Evolutionary conservation across 169 alveolate species (phyloP).

Genomic region (Babesia ovata): DNA sequence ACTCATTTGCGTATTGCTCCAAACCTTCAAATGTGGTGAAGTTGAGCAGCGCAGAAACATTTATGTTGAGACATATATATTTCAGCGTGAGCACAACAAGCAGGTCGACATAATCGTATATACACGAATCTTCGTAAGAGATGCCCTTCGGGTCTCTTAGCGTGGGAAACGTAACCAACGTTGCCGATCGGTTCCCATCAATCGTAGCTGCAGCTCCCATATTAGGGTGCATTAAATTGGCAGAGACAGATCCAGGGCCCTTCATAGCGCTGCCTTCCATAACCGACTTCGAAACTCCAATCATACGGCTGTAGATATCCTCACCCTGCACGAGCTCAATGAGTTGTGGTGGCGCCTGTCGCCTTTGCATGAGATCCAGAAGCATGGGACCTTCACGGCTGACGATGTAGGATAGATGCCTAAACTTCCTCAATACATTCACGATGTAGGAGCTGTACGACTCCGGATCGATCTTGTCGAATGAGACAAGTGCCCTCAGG

Average conservation of each 20-base stretch:
- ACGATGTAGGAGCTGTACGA: slow-evolving; percentile 39
- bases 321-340: slow-evolving; percentile 52
- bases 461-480: slow-evolving; percentile 26
- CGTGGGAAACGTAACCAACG: slow-evolving; percentile 42
- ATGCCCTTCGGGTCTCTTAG: slow-evolving; percentile 37
- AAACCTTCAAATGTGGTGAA: slow-evolving; percentile 43
- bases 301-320: slow-evolving; percentile 13
- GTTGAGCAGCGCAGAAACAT: slow-evolving; percentile 32
- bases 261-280: neutral
- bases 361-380: slow-evolving; percentile 62
- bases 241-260: neutral
- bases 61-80: slow-evolving; percentile 59
- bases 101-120: slow-evolving; percentile 63
- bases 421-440: slow-evolving; percentile 44
- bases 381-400: slow-evolving; percentile 66
- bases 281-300: neutral
- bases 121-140: slow-evolving; percentile 61
- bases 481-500: slow-evolving; percentile 35
- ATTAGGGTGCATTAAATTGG: neutral
- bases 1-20: slow-evolving; percentile 17
- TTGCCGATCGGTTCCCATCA: neutral
- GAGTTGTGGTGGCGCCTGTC: slow-evolving; percentile 55
- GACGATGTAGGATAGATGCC: slow-evolving; percentile 62
- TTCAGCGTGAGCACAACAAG: slow-evolving; percentile 56
- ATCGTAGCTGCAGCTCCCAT: neutral